Evolutionary conservation across 1,284 basidiomycete species (phyloP).

Genomic region (Pholiota adiposa): DNA sequence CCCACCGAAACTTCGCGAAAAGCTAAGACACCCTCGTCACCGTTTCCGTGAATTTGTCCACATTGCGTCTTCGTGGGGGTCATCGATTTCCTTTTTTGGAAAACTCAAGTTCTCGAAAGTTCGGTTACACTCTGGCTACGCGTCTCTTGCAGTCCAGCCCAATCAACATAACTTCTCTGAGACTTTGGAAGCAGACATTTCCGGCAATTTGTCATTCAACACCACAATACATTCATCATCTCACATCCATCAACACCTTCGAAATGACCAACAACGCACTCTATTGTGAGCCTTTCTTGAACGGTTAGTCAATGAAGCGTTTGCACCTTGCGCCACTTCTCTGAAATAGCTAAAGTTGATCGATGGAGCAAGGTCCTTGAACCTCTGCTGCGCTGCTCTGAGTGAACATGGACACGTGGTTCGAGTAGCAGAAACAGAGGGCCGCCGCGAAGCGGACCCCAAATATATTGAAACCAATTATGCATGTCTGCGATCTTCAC

Average conservation of each 20-base stretch:
- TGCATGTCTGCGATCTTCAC: too few species aligned
- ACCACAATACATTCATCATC: not conserved
- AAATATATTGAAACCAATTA: too few species aligned
- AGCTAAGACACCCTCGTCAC: too few species aligned
- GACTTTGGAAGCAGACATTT: too few species aligned
- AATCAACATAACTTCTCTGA: not conserved
- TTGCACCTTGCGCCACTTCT: slow-evolving; percentile 14
- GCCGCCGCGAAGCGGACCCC: too few species aligned
- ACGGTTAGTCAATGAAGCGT: slow-evolving; percentile 30
- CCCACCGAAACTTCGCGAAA: not conserved
- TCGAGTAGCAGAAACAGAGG: too few species aligned
- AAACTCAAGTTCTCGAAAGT: not conserved
- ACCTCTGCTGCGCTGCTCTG: too few species aligned
- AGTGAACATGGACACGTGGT: too few species aligned
- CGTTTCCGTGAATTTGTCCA: too few species aligned
- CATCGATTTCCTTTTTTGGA: not conserved
- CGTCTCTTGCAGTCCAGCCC: not conserved
- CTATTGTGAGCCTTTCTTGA: slow-evolving; percentile 36
- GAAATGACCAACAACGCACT: slow-evolving; percentile 27
- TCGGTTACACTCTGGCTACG: not conserved
- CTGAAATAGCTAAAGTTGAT: not conserved
- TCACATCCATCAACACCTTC: not conserved
- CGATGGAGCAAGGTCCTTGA: slow-evolving; percentile 16
- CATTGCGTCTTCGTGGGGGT: not conserved
- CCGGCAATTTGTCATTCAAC: too few species aligned